Conservation (phyloP, 1,139 yeast genomes). For the Dujonia santamariae region DNA sequence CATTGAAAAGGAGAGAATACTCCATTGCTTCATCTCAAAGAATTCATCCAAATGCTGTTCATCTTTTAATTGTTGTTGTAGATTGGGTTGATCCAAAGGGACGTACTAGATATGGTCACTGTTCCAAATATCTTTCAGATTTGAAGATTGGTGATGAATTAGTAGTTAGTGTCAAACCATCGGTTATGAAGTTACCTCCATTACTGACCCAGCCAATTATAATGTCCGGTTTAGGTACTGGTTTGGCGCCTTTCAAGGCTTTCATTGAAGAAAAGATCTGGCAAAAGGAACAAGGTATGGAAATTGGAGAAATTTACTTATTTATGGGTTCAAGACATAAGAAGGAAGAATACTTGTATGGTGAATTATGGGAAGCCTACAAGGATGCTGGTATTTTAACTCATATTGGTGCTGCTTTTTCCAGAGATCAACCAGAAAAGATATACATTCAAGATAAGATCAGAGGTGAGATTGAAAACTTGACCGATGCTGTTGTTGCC, state of each 20-base stretch:
- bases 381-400: conserved; percentile 89
- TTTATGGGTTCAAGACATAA: conserved; percentile 95
- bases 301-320: conserved; percentile 85
- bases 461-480: conserved; percentile 66
- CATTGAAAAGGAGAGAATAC: conserved; percentile 95
- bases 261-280: conserved; percentile 93
- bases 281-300: conserved; percentile 86
- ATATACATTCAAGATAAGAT: conserved; percentile 94
- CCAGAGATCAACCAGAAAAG: conserved; percentile 95
- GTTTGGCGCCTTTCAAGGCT: conserved; percentile 98
- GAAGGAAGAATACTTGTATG: conserved; percentile 92
- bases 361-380: conserved; percentile 97
- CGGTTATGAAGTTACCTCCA: conserved; percentile 95
- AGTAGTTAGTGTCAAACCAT: conserved; percentile 93
- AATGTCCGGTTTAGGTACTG: conserved; percentile 98
- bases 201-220: conserved; percentile 84
- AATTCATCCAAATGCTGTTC: conserved; percentile 88
- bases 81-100: conserved; percentile 93
- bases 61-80: conserved; percentile 88
- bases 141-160: conserved; percentile 78
- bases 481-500: conserved; percentile 75
- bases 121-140: conserved; percentile 86
- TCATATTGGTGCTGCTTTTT: conserved; percentile 96
- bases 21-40: conserved; percentile 98
- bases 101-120: conserved; percentile 87